phyloP scores from a whole-genome alignment of 108 stramenopile species.

The Ochromonas danica region DNA sequence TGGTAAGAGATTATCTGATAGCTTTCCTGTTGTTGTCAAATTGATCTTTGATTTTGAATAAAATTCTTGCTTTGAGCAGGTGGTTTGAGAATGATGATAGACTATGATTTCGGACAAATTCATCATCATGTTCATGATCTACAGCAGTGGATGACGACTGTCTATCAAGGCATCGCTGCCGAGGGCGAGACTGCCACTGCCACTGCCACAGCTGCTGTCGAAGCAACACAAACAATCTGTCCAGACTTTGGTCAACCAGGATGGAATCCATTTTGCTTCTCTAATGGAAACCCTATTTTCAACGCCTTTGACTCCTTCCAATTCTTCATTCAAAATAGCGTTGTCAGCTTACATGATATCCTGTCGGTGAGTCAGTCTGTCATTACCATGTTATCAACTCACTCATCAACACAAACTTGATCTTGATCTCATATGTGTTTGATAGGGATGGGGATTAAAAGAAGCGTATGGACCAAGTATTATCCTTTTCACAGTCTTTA shows the following conservation, averaged over 20 bases:
- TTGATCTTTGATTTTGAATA: too few relatives aligned
- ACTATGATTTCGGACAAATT: background rate
- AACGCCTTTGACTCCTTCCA: background rate
- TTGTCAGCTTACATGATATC: background rate
- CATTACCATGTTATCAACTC: too few relatives aligned
- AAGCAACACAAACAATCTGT: background rate
- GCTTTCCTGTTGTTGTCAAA: too few relatives aligned
- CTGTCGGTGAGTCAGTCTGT: background rate
- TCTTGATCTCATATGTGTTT: background rate
- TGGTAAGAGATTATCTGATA: too few relatives aligned
- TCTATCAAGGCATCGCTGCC: background rate
- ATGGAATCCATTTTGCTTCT: background rate
- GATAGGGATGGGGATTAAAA: conserved; percentile 59
- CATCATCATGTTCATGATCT: background rate
- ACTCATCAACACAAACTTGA: background rate
- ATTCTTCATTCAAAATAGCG: background rate
- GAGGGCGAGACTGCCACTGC: background rate
- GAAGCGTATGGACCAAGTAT: conserved; percentile 86
- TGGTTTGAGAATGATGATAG: too few relatives aligned
- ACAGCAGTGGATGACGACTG: background rate
- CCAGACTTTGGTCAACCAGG: conserved; percentile 1
- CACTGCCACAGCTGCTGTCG: background rate
- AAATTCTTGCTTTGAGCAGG: too few relatives aligned
- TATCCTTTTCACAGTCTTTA: conserved; percentile 78
- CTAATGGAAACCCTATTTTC: background rate